phyloP scores from a whole-genome alignment of 306 rosid species.

The Alnus glutinosa region DNA sequence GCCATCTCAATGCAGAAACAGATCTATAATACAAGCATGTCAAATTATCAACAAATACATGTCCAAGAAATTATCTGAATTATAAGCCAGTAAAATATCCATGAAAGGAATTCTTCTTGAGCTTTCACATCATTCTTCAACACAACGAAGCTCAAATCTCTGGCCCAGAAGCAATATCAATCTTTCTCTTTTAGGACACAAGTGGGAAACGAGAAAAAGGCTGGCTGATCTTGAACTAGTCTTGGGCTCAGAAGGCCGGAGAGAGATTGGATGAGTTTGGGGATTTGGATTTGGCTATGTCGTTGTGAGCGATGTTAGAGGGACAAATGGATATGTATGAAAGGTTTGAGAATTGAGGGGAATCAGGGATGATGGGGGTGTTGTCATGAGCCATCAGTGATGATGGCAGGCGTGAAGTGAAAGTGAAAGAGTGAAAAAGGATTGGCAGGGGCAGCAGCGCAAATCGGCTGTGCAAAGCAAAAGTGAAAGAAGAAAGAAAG shows the following conservation, averaged over 20 bases:
- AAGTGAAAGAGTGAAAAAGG: too few relatives aligned
- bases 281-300: not conserved
- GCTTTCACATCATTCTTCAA: constrained; percentile 5
- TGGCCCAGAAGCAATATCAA: not conserved
- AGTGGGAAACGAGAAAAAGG: not conserved
- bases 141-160: not conserved
- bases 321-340: not conserved
- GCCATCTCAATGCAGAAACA: not conserved
- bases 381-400: constrained; percentile 14
- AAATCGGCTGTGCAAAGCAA: too few relatives aligned
- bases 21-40: not conserved
- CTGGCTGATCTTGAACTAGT: not conserved
- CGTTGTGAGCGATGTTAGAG: not conserved
- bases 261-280: not conserved
- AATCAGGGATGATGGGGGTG: not conserved
- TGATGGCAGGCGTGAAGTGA: too few relatives aligned
- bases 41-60: not conserved
- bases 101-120: not conserved
- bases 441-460: too few relatives aligned
- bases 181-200: too few relatives aligned
- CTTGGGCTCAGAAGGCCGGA: not conserved
- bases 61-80: not conserved
- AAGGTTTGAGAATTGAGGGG: not conserved
- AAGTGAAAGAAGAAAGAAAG: too few relatives aligned
- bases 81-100: not conserved